These are phyloP conservation scores for Cryomyces minteri DNA, from an alignment of 495 filamentous ascomycete species.

Conservation along the genomic window DNA sequence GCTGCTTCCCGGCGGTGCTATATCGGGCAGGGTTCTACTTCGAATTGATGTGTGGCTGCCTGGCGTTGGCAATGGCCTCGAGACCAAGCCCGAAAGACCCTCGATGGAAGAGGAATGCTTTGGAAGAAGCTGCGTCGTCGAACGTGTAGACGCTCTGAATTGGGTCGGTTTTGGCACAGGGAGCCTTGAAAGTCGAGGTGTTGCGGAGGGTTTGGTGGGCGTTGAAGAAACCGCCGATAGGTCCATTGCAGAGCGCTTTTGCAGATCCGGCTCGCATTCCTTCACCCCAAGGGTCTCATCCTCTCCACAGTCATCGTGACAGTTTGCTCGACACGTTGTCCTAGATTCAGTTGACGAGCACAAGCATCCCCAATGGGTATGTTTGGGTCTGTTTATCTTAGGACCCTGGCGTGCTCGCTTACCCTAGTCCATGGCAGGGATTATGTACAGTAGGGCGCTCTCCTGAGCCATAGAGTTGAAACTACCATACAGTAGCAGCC, in stretches of 20 bases:
- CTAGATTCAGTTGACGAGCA: too few relatives aligned
- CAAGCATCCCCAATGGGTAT: neutral
- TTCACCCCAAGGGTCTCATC: neutral
- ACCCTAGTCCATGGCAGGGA: too few relatives aligned
- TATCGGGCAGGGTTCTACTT: neutral
- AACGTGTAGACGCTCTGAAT: too few relatives aligned
- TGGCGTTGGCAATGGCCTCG: neutral
- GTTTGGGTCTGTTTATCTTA: too few relatives aligned
- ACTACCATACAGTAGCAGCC: too few relatives aligned
- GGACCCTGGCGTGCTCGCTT: too few relatives aligned
- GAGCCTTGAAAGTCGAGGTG: conserved; percentile 16
- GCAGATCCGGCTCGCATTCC: neutral
- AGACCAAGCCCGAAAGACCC: neutral
- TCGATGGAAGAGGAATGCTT: conserved; percentile 3
- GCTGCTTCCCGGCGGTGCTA: conserved; percentile 1
- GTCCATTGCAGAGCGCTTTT: neutral
- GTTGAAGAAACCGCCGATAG: neutral
- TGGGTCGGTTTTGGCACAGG: conserved; percentile 10
- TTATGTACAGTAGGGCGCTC: too few relatives aligned
- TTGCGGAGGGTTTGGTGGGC: conserved; percentile 9
- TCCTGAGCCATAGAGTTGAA: too few relatives aligned
- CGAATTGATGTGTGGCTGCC: neutral
- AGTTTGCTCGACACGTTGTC: too few relatives aligned
- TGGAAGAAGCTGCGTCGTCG: conserved; percentile 1
- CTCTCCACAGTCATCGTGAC: too few relatives aligned